Evolutionary conservation across 1,139 yeast species (phyloP).

Genomic region (Pichia sp.): DNA sequence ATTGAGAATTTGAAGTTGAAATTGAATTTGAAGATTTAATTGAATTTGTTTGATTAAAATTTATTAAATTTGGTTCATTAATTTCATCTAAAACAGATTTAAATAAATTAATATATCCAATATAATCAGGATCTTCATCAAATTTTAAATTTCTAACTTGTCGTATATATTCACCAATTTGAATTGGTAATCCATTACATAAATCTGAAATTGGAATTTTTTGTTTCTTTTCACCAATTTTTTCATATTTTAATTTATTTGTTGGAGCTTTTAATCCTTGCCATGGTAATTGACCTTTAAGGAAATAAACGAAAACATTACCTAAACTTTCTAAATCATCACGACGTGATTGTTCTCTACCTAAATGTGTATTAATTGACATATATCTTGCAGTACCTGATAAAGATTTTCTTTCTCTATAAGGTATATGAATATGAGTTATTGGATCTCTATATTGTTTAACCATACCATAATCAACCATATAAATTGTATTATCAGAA

Average conservation of each 20-base stretch:
- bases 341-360: constrained; percentile 59
- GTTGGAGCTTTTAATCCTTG: constrained; percentile 71
- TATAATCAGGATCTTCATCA: constrained; percentile 40
- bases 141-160: constrained; percentile 74
- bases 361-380: constrained; percentile 61
- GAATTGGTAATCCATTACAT: constrained; percentile 78
- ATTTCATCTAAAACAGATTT: constrained; percentile 64
- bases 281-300: constrained; percentile 55
- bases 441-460: constrained; percentile 94
- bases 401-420: constrained; percentile 69
- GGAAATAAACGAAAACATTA: constrained; percentile 57
- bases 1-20: neutral
- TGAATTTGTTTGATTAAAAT: neutral
- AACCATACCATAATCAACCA: constrained; percentile 95
- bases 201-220: constrained; percentile 66
- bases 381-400: constrained; percentile 63
- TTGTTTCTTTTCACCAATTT: constrained; percentile 41
- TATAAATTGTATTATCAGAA: constrained; percentile 59
- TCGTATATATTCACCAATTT: constrained; percentile 79
- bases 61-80: constrained; percentile 40
- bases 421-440: constrained; percentile 92
- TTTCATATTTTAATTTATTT: constrained; percentile 75
- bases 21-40: neutral
- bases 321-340: constrained; percentile 60
- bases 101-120: constrained; percentile 71